Base-by-base conservation (phyloP, 2,329 filamentous ascomycete species). In the Aspergillus fumigatiaffinis region DNA sequence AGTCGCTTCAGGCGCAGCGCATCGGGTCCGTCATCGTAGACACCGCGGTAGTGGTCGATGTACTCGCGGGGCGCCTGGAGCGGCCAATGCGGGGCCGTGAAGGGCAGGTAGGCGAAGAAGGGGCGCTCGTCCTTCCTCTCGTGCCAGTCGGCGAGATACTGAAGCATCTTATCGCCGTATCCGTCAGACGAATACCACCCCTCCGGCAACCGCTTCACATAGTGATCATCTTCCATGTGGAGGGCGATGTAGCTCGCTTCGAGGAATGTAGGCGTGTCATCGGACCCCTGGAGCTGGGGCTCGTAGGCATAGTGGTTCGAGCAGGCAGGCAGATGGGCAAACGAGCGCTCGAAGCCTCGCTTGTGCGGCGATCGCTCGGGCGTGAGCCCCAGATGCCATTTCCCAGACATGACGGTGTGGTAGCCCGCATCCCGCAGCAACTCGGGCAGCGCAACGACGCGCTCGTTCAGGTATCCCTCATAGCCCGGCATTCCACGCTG, bases 81-180 rank as follows among this genome's bases (percentile, higher is more conserved):
- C 1, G 84, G 84, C 84, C 84, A 87, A 61, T 87, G 84, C 1
- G 84, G 84, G 0, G 84, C 84, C 0, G 83, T 84, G 67, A 86
- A 87, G 1, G 84, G 83, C 2, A 84, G 73, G 65, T 85, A 86
- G 1, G 73, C 83, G 63, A 86, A 87, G 73, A 87, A 86, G 0
- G 84, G 80, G 17, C 66, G 68, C 25, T 71, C 71, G 32, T 71
- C 66, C 2, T 70, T 58, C 64, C 71, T 58, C 66, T 73, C 65
- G n/a, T 75, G 78, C 71, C 82, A 78, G 51, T 82, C 79, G 38
- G 75, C 70, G 1, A 84, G 71, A 52, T 84, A 84, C 17, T 76
- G 62, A 6, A 84, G 63, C 75, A 85, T 78, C 60, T 80, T 81
- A 60, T 80, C 75, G 1, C 77, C 80, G 56, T 83, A 84, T 3